Base-by-base conservation (phyloP, 1,284 basidiomycete genomes). In the Sphagnurus paluster region DNA sequence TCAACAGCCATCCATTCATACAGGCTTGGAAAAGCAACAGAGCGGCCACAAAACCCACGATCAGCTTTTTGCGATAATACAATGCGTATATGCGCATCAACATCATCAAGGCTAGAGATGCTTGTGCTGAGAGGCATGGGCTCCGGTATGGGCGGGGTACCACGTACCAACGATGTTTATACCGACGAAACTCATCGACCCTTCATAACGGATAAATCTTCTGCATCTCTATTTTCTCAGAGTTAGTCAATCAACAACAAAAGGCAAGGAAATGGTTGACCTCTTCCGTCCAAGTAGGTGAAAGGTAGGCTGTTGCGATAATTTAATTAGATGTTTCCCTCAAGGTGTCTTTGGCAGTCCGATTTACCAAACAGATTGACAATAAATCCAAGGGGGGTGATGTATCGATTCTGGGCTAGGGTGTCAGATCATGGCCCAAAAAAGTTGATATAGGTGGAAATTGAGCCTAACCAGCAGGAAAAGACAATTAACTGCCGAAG, bases 191-290 rank as follows among this genome's bases (percentile, higher is more conserved):
- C 72, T 76, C 69, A 76, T 79, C 3, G 68, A 59, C 0, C 78
- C 79, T 52, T 80, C 79, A 47, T 74, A 80, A 3, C 72, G 67
- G 20, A 79, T 71, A 44, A 79, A 81, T 23, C 62, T 69, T 19
- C 53, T 48, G 54, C 78, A 80, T 49, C 76, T 77, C 42, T 46
- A 11, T 35, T 28, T 29, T 16, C 23, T 5, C 16, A 28, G 21
- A 33, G 16, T 35, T 14, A 23, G 21, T 36, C 25, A 39, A 33
- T 28, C n/a, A 39, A 39, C 37, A 25, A 1, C 29, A n/a, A 5
- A 2, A 19, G 24, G 21, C 21, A 17, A 17, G 16, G 16, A 33
- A 7, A 20, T 37, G 4, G 58, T 66, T 53, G 54, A 74, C 73
- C 43, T 64, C 50, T 7, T 26, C 23, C 8, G 57, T 64, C 64